phyloP scores from a whole-genome alignment of 2,329 filamentous ascomycete genomes.

The Neophaeococcomyces aloes region DNA sequence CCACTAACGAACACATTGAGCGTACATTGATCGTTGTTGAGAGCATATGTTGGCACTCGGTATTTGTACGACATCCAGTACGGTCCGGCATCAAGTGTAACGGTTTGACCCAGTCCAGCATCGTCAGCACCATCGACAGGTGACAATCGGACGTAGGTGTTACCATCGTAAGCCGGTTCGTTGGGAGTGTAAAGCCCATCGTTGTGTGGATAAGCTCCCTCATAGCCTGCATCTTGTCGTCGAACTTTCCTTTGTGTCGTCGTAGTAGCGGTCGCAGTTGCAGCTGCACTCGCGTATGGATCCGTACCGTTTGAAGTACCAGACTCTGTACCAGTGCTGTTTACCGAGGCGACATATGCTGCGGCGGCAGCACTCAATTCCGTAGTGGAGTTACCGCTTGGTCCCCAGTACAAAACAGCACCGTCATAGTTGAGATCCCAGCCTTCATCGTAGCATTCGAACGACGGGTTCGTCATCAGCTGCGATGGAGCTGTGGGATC shows the following conservation, averaged over 20 bases:
- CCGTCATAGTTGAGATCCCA: conserved; percentile 2
- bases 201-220: neutral
- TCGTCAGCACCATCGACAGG: neutral
- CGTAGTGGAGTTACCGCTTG: neutral
- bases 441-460: conserved; percentile 6
- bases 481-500: conserved; percentile 6
- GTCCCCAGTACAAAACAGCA: conserved; percentile 5
- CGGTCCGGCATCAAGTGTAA: neutral
- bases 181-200: conserved; percentile 1
- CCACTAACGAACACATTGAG: conserved; percentile 1
- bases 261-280: too few relatives aligned
- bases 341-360: neutral
- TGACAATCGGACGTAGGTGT: conserved; percentile 3
- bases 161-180: conserved; percentile 6
- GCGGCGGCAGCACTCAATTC: neutral
- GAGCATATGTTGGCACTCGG: conserved; percentile 4
- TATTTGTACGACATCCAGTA: conserved; percentile 8
- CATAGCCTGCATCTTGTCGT: neutral
- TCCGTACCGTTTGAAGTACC: neutral
- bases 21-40: conserved; percentile 4
- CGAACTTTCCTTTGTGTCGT: neutral
- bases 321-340: neutral
- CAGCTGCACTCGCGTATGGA: too few relatives aligned
- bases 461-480: conserved; percentile 7
- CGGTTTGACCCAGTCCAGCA: neutral